A percentile compares a stretch with the other conserved stretches of the same genome.
These are phyloP conservation scores for Seiridium unicorne DNA, from an alignment of 2,329 filamentous ascomycete species.

Conservation along the genomic window DNA sequence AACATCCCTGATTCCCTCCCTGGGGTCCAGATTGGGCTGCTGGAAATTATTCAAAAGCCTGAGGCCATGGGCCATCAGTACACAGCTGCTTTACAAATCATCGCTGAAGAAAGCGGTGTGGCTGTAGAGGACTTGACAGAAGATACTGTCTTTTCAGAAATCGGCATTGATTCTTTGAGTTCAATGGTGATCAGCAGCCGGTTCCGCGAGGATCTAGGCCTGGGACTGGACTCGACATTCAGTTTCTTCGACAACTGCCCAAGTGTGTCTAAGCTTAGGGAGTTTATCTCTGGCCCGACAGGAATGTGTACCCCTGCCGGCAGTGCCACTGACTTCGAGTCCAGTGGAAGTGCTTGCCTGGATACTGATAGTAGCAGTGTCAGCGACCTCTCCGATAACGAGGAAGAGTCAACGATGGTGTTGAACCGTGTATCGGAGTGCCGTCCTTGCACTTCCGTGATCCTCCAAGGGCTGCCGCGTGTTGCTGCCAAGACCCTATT, in stretches of 20 bases:
- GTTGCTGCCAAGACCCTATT: conserved; percentile 25
- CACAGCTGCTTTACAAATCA: background rate
- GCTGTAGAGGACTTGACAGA: background rate
- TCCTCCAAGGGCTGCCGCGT: background rate
- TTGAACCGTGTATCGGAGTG: background rate
- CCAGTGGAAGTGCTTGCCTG: no score
- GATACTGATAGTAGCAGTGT: background rate
- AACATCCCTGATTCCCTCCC: background rate
- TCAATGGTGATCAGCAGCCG: background rate
- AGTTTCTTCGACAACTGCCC: background rate
- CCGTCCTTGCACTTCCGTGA: background rate
- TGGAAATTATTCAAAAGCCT: background rate
- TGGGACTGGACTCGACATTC: background rate
- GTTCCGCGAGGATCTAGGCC: background rate
- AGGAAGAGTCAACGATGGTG: background rate
- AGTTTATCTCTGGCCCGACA: no score
- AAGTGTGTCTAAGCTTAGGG: background rate
- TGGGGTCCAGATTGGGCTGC: background rate
- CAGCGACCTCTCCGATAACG: background rate
- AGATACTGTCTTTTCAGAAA: background rate
- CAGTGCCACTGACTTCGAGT: no score
- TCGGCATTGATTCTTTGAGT: background rate
- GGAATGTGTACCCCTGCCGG: no score
- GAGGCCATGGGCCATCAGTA: background rate
- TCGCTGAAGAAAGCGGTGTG: background rate